These are phyloP conservation scores for Ustilago esculenta DNA, from an alignment of 1,284 basidiomycete genomes.

Conservation along the genomic window DNA sequence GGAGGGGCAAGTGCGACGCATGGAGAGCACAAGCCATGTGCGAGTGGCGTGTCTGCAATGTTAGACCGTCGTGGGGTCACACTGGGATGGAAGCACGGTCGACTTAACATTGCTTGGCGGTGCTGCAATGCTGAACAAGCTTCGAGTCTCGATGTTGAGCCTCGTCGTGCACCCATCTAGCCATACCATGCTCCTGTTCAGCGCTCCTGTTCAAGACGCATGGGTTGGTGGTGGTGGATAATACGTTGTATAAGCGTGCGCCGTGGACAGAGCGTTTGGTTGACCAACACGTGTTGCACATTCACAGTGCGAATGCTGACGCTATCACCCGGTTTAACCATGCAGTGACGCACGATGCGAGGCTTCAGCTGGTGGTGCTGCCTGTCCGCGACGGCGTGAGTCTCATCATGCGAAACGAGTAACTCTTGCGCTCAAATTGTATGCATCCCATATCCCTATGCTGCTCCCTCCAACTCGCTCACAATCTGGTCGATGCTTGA, in stretches of 20 bases:
- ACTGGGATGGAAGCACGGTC: no score
- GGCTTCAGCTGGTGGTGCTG: constrained; percentile 57
- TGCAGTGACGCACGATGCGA: constrained; percentile 52
- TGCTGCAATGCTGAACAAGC: no score
- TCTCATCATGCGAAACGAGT: constrained; percentile 55
- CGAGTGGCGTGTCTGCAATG: no score
- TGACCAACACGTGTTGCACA: constrained; percentile 18
- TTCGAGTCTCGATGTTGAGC: no score
- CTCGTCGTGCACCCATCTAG: no score
- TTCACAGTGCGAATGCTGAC: constrained; percentile 42
- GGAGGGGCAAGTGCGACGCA: no score
- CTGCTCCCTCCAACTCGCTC: neutral
- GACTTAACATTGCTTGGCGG: no score
- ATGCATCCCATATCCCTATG: neutral
- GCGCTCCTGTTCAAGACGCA: constrained; percentile 48
- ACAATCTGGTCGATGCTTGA: constrained; percentile 1
- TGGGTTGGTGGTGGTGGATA: constrained; percentile 65
- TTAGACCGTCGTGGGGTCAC: no score
- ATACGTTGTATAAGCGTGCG: constrained; percentile 64
- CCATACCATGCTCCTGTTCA: no score
- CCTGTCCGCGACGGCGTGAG: constrained; percentile 66
- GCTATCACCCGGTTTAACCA: constrained; percentile 64
- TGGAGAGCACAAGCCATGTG: no score
- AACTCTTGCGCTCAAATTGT: no score
- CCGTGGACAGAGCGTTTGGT: constrained; percentile 41